These are phyloP conservation scores for Aquilaria yunnanensis DNA, from an alignment of 345 rosid species.

Conservation along the genomic window DNA sequence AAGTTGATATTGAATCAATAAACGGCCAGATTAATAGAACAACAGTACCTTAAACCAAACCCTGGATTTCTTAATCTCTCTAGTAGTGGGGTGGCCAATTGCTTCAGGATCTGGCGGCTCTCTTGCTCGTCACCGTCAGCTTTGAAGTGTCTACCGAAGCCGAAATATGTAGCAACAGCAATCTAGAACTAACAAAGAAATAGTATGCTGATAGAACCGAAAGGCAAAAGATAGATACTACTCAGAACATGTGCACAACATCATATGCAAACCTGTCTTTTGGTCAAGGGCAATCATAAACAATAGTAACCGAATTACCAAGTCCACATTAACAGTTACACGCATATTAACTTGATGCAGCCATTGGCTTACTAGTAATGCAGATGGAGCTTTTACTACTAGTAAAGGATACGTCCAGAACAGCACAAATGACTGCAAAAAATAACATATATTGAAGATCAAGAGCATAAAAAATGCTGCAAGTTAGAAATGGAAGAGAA, in stretches of 20 bases:
- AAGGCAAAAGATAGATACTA: conserved; percentile 1
- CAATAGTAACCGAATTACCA: not conserved
- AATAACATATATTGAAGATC: conserved; percentile 13
- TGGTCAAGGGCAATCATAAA: conserved; percentile 36
- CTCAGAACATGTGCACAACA: conserved; percentile 90
- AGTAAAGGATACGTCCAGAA: conserved; percentile 98
- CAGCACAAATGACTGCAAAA: conserved; percentile 95
- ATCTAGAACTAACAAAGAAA: too few relatives aligned
- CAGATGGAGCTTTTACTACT: conserved; percentile 2
- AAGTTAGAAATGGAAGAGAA: not conserved
- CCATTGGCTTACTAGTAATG: not conserved
- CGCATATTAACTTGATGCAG: not conserved
- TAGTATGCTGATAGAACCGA: not conserved
- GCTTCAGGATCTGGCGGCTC: too few relatives aligned
- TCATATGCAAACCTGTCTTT: conserved; percentile 85
- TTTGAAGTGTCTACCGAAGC: too few relatives aligned
- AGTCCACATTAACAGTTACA: not conserved
- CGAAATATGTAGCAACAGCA: too few relatives aligned
- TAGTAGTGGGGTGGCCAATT: too few relatives aligned
- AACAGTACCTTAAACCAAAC: too few relatives aligned
- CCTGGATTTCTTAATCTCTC: too few relatives aligned
- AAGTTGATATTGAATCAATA: too few relatives aligned
- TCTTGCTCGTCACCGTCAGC: too few relatives aligned
- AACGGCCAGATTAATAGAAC: too few relatives aligned
- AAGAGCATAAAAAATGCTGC: conserved; percentile 4